These are phyloP conservation scores for Malassezia restricta DNA, from an alignment of 1,284 basidiomycete genomes.

Conservation along the genomic window DNA sequence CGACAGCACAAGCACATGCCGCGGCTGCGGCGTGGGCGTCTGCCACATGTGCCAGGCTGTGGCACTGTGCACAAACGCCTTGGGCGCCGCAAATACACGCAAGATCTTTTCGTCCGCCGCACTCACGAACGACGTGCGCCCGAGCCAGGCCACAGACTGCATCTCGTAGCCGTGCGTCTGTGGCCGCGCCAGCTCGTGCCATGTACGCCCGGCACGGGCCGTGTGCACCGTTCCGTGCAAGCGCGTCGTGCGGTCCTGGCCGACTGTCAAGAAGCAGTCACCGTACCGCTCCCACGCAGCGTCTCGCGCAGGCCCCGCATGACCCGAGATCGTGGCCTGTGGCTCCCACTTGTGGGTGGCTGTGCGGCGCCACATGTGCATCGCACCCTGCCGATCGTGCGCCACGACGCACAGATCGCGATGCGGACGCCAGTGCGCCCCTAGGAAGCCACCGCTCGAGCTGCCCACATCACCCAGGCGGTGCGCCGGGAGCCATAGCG, in stretches of 20 bases:
- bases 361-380: constrained; percentile 27
- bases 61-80: constrained; percentile 30
- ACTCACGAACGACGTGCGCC: constrained; percentile 35
- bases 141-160: constrained; percentile 32
- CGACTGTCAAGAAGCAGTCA: constrained; percentile 28
- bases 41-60: background rate
- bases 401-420: constrained; percentile 19
- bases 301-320: constrained; percentile 27
- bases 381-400: constrained; percentile 40
- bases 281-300: constrained; percentile 38
- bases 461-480: constrained; percentile 43
- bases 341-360: background rate
- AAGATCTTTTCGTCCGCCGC: constrained; percentile 45
- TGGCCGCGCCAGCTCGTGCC: constrained; percentile 43
- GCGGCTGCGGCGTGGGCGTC: background rate
- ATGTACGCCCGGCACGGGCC: constrained; percentile 11
- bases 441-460: constrained; percentile 36
- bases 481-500: constrained; percentile 38
- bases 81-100: constrained; percentile 37
- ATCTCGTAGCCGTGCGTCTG: constrained; percentile 44
- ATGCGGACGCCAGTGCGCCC: constrained; percentile 30
- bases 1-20: constrained; percentile 6
- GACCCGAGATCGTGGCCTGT: constrained; percentile 26
- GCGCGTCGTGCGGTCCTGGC: constrained; percentile 37
- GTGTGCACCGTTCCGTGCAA: constrained; percentile 21